These are phyloP conservation scores for Rhynchosporium graminicola DNA, from an alignment of 2,329 filamentous ascomycete genomes.

Conservation along the genomic window DNA sequence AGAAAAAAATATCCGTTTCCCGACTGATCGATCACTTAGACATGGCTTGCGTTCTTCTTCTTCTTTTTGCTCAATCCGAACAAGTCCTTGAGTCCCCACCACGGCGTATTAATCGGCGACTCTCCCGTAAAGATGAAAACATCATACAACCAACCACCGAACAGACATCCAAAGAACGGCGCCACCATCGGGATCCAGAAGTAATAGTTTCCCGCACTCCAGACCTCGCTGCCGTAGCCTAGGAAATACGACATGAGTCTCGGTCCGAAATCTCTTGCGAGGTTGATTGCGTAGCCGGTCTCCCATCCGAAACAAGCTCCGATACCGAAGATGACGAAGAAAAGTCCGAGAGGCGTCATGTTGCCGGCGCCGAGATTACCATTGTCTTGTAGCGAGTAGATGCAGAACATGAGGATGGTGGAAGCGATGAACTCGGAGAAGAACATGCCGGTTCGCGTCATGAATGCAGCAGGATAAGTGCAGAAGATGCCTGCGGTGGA, in stretches of 20 bases:
- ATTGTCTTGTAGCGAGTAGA: slow-evolving; percentile 67
- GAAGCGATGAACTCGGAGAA: slow-evolving; percentile 72
- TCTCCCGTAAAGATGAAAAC: slow-evolving; percentile 62
- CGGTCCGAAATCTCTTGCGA: slow-evolving; percentile 72
- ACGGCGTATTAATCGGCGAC: slow-evolving; percentile 38
- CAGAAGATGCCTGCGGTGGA: slow-evolving; percentile 69
- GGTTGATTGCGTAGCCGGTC: slow-evolving; percentile 74
- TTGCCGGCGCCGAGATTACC: slow-evolving; percentile 49
- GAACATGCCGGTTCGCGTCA: slow-evolving; percentile 67
- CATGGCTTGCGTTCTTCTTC: not conserved
- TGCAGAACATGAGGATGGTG: slow-evolving; percentile 69
- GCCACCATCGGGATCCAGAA: slow-evolving; percentile 77
- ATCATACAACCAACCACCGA: slow-evolving; percentile 69
- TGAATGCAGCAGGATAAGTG: slow-evolving; percentile 66
- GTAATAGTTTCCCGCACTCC: slow-evolving; percentile 67
- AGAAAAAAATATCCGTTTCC: too few relatives aligned
- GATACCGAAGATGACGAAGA: slow-evolving; percentile 74
- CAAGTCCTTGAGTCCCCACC: slow-evolving; percentile 36
- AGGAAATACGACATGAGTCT: slow-evolving; percentile 65
- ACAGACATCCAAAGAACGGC: slow-evolving; percentile 64
- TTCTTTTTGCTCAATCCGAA: slow-evolving; percentile 3
- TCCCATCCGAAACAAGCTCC: slow-evolving; percentile 73
- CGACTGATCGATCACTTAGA: not conserved
- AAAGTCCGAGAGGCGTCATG: slow-evolving; percentile 60
- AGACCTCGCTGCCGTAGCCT: slow-evolving; percentile 69